These are phyloP conservation scores for Fusarium sp. DNA, from an alignment of 2,329 filamentous ascomycete genomes.

Conservation along the genomic window DNA sequence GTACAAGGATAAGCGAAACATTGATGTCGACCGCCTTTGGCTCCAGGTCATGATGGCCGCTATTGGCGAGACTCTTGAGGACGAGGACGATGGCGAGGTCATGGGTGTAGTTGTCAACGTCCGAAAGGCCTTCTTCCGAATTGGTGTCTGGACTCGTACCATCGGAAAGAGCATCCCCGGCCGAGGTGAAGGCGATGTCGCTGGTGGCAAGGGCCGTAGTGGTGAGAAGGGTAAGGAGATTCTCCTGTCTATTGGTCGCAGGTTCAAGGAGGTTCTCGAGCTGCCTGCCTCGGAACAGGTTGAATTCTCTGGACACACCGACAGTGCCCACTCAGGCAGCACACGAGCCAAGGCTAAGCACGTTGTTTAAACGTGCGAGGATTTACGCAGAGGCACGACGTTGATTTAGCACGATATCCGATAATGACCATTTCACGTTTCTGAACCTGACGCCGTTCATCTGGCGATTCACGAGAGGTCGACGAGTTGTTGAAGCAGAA, in stretches of 20 bases:
- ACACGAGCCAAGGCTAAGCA: slow-evolving; percentile 96
- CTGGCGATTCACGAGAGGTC: slow-evolving; percentile 17
- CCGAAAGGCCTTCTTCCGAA: slow-evolving; percentile 96
- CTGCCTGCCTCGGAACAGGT: slow-evolving; percentile 79
- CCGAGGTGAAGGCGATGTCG: slow-evolving; percentile 75
- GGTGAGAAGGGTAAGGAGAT: slow-evolving; percentile 85
- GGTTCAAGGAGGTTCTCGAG: slow-evolving; percentile 92
- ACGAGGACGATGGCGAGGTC: slow-evolving; percentile 92
- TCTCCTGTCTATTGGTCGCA: slow-evolving; percentile 81
- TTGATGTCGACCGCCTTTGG: slow-evolving; percentile 96
- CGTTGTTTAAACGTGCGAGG: slow-evolving; percentile 65
- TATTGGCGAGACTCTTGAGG: slow-evolving; percentile 97
- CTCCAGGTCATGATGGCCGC: slow-evolving; percentile 95
- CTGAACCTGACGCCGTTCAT: slow-evolving; percentile 25
- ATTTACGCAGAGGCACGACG: slow-evolving; percentile 29
- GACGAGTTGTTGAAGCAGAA: slow-evolving; percentile 17
- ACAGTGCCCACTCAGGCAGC: slow-evolving; percentile 90
- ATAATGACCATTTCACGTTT: slow-evolving; percentile 37
- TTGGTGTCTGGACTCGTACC: slow-evolving; percentile 96
- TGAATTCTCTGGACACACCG: slow-evolving; percentile 97
- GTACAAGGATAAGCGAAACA: slow-evolving; percentile 92
- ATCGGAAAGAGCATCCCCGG: slow-evolving; percentile 84
- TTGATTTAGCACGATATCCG: slow-evolving; percentile 41
- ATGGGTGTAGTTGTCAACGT: slow-evolving; percentile 99
- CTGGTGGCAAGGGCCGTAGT: slow-evolving; percentile 79